phyloP scores from a whole-genome alignment of 2,329 filamentous ascomycete species.

The Colletotrichum sansevieriae region DNA sequence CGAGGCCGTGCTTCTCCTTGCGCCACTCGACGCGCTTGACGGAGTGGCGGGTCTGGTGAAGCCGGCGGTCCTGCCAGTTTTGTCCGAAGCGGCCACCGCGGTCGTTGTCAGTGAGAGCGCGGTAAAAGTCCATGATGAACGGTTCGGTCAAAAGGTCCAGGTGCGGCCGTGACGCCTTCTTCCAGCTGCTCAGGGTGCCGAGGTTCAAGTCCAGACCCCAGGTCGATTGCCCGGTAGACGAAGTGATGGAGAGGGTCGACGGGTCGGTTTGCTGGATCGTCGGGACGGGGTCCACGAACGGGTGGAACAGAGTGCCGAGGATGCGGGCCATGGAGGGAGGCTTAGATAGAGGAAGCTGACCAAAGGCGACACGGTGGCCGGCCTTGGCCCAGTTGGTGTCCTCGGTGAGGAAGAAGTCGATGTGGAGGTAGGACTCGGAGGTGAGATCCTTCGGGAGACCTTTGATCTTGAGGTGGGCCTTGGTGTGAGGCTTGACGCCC shows the following conservation, averaged over 20 bases:
- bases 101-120: slow-evolving; percentile 77
- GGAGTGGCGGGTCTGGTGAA: slow-evolving; percentile 62
- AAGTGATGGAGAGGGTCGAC: slow-evolving; percentile 51
- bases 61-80: slow-evolving; percentile 65
- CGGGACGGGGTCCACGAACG: slow-evolving; percentile 31
- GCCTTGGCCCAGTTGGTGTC: slow-evolving; percentile 64
- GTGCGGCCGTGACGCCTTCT: slow-evolving; percentile 46
- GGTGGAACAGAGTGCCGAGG: slow-evolving; percentile 33
- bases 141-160: slow-evolving; percentile 60
- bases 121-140: slow-evolving; percentile 69
- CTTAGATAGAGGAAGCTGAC: slow-evolving; percentile 57
- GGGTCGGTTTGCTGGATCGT: slow-evolving; percentile 25
- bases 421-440: slow-evolving; percentile 60
- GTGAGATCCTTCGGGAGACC: slow-evolving; percentile 47
- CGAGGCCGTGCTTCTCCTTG: slow-evolving; percentile 47
- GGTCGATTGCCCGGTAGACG: slow-evolving; percentile 50
- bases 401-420: slow-evolving; percentile 60
- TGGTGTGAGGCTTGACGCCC: slow-evolving; percentile 60
- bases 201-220: slow-evolving; percentile 60
- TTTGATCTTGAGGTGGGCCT: slow-evolving; percentile 51
- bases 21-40: slow-evolving; percentile 53
- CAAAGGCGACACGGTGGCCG: slow-evolving; percentile 65
- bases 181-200: slow-evolving; percentile 59
- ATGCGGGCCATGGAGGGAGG: slow-evolving; percentile 48
- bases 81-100: slow-evolving; percentile 65